Percentiles rank a stretch among this genome's conserved stretches.
Evolutionary conservation across 805 yeast species (phyloP).

Genomic region (Wickerhamomyces queroliae): DNA sequence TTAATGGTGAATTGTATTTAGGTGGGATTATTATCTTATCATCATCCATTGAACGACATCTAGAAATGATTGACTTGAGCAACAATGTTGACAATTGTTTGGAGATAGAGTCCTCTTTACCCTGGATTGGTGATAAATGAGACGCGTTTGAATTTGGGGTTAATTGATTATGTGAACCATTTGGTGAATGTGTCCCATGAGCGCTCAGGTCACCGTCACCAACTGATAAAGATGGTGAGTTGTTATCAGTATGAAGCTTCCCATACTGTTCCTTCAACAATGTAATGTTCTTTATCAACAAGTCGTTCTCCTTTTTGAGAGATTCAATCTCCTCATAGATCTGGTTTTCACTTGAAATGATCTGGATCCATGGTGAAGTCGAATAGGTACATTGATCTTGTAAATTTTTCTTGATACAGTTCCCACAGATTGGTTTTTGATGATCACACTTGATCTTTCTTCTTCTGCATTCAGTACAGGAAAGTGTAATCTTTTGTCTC

Average conservation of each 20-base stretch:
- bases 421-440: constrained; percentile 13
- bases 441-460: constrained; percentile 20
- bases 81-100: background rate
- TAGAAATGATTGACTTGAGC: background rate
- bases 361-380: constrained; percentile 18
- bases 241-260: background rate
- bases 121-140: background rate
- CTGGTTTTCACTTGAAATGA: constrained; percentile 14
- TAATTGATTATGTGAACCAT: background rate
- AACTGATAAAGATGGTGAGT: background rate
- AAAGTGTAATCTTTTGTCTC: constrained; percentile 14
- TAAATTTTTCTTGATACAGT: constrained; percentile 12
- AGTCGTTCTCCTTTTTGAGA: constrained; percentile 14
- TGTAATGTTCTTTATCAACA: constrained; percentile 10
- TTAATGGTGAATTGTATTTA: constrained; percentile 3
- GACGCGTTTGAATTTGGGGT: background rate
- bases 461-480: constrained; percentile 16
- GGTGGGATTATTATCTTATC: background rate
- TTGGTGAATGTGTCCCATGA: background rate
- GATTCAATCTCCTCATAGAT: constrained; percentile 17
- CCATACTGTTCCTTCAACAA: constrained; percentile 5
- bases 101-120: background rate
- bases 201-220: background rate
- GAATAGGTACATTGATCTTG: constrained; percentile 11
- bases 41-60: background rate